Conservation (phyloP, 2,329 filamentous ascomycete genomes). For the Chaetomium globosum region DNA sequence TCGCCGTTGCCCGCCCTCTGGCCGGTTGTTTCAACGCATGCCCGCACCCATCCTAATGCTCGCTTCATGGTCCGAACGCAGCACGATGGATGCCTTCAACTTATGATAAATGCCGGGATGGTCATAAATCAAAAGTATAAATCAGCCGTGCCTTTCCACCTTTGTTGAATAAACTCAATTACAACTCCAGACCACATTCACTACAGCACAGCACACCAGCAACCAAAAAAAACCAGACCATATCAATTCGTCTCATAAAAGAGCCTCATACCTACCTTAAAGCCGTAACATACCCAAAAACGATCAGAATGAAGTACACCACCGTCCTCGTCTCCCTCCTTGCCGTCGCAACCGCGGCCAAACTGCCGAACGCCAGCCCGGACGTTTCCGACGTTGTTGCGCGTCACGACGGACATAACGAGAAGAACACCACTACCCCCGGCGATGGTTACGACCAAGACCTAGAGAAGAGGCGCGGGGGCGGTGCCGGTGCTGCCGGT, state of each 20-base stretch:
- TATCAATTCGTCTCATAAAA: background rate
- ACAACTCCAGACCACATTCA: conserved; percentile 2
- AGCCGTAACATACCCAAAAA: background rate
- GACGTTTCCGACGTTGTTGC: conserved; percentile 10
- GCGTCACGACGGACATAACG: background rate
- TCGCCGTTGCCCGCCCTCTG: background rate
- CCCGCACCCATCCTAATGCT: background rate
- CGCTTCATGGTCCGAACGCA: background rate
- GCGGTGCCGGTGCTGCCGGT: conserved; percentile 1
- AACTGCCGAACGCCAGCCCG: conserved; percentile 4
- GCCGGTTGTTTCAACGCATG: conserved; percentile 6
- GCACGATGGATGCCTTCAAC: background rate
- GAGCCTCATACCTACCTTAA: background rate
- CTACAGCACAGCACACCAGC: conserved; percentile 6
- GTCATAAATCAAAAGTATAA: conserved; percentile 6
- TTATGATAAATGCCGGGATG: background rate
- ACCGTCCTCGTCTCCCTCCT: background rate
- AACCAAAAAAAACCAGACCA: background rate
- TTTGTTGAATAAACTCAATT: conserved; percentile 4
- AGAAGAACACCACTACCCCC: conserved; percentile 1
- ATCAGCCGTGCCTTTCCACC: conserved; percentile 5
- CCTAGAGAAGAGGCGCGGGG: conserved; percentile 8
- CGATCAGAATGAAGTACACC: conserved; percentile 10
- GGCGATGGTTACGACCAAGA: background rate
- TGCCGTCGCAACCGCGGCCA: conserved; percentile 5